Evolutionary conservation across 768 basidiomycete genomes (phyloP), one percentile per base, ranked within the genome.

Genomic region (Boletus patriciae): DNA sequence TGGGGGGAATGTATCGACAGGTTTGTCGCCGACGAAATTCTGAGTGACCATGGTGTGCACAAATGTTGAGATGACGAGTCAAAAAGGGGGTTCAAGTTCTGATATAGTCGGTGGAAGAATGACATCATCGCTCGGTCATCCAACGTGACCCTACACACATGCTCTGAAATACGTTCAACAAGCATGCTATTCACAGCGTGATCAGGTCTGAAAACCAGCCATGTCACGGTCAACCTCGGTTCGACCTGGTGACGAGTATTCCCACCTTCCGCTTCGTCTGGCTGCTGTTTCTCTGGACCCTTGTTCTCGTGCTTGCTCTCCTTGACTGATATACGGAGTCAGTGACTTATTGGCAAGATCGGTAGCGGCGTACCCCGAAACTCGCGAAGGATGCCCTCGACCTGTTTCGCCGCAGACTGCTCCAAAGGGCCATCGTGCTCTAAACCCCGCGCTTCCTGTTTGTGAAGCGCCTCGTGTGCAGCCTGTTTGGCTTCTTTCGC

Each of bases 1-100:
- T 15, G 51, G 18, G 8, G 69, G 61, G 15, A 71, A 61, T 18
- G 52, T 9, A 9, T 68, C 62, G 37, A 71, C 63, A n/a, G 65
- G 67, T 19, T 61, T 62, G 52, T 68, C 55, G 19, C 71, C 68
- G 21, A 71, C 61, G 15, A 71, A 73, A 16, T 56, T 66, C 41
- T 70, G 72, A 9, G 33, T 50, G 44, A 53, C 52, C 62, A 64
- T 64, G 52, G 29, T 9, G 46, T 40, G 45, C 33, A 9, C 19
- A 54, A 27, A 18, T 10, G n/a, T n/a, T 27, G 18, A 25, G 46
- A 54, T 44, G 51, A 40, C 6, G 4, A 25, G 4, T 25, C 25
- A 25, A 25, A 25, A 25, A 41, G 19, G 29, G 19, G 10, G 10
- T 11, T 21, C 33, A 34, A n/a, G 8, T 9, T 29, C 7, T 31